Base-by-base conservation (phyloP, 1,284 basidiomycete genomes). In the Thelephora terrestris region DNA sequence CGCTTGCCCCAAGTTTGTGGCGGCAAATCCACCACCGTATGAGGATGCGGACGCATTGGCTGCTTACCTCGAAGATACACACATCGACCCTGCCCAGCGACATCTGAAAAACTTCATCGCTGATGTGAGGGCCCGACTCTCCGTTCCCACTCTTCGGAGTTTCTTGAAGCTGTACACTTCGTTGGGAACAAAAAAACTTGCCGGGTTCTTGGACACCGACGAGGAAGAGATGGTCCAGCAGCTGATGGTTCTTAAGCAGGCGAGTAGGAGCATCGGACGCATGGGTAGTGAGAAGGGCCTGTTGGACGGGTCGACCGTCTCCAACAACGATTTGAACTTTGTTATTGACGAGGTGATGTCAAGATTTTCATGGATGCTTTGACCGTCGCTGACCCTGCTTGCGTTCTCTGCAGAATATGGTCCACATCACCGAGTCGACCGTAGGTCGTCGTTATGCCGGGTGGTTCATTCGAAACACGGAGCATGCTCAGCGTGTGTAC, bases 1-100 rank as follows among this genome's bases (percentile, higher is more conserved):
- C 55, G 90, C 94, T 12, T 95, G 91, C 66, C 95, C 95, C 12
- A 96, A 97, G 66, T 98, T 97, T 71, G 94, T 99, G 67, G 82
- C 82, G 7, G 90, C 91, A 53, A 95, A 92, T 65, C 84, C 94
- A 3, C 93, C 93, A 1, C 88, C 91, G 2, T 98, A 96, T 70
- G 88, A 96, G 49, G 89, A 95, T 61, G 65, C 79, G 1, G 71
- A 75, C 20, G 74, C 81, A 0, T 75, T 96, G 40, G 70, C 75
- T 18, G 60, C 64, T 1, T 76, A 76, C 65, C 65, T 76, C 44
- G 65, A 72, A 46, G 70, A 73, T 45, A 63, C 60, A 2, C 70
- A 72, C 5, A 53, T 71, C 6, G 93, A 97, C 60, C 83, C 92
- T 10, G 84, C 85, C 0, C 81, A 87, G 52, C 85, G 93, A 42